Conservation (phyloP, 352 stramenopile species). For the Phytophthora agathidicida region DNA sequence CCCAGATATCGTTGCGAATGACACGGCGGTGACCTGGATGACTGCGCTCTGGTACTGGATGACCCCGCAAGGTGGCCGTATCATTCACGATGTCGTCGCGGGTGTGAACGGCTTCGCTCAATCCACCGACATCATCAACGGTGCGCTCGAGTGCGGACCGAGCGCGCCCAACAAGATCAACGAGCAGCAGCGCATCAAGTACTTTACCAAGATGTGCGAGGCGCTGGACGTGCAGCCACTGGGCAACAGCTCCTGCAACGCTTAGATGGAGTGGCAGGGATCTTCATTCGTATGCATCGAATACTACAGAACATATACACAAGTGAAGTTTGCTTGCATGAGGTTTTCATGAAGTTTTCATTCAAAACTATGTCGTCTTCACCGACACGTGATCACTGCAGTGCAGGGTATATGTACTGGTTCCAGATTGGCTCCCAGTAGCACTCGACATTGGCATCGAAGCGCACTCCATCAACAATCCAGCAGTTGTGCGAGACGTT, state of each 20-base stretch:
- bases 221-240: conserved; percentile 36
- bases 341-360: background rate
- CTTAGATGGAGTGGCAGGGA: conserved; percentile 6
- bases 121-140: conserved; percentile 58
- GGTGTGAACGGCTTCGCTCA: conserved; percentile 41
- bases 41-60: conserved; percentile 67
- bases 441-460: conserved; percentile 76
- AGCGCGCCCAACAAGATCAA: conserved; percentile 38
- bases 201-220: conserved; percentile 36
- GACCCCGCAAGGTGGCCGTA: conserved; percentile 42
- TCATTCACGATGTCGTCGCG: conserved; percentile 53
- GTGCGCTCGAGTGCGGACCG: conserved; percentile 46
- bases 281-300: background rate
- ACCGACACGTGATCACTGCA: too few relatives aligned
- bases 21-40: conserved; percentile 45
- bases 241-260: conserved; percentile 44
- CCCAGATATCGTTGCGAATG: conserved; percentile 46
- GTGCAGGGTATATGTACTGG: conserved; percentile 74
- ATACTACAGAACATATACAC: background rate
- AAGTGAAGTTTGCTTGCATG: background rate
- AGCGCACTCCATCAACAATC: conserved; percentile 59
- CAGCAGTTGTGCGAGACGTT: conserved; percentile 38
- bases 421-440: conserved; percentile 81
- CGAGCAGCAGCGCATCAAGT: conserved; percentile 45
- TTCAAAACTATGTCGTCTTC: background rate